phyloP scores from a whole-genome alignment of 176 grass and related monocot species.

The Leersia perrieri region DNA sequence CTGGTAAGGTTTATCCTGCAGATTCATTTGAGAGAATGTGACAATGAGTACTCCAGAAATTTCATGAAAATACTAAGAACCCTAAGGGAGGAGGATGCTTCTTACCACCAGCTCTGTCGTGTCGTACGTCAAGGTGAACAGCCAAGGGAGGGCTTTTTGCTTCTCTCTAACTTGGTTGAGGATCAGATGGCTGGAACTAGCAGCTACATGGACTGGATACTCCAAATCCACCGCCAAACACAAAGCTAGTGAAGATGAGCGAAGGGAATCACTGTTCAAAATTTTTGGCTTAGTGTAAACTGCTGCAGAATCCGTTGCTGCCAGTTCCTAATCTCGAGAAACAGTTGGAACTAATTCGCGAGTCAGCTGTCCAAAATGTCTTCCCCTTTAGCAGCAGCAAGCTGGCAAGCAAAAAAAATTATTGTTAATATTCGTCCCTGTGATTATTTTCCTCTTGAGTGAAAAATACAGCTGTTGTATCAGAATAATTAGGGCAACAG shows the following conservation, averaged over 20 bases:
- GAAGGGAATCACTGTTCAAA: neutral
- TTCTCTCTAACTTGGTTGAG: slow-evolving; percentile 83
- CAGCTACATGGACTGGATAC: slow-evolving; percentile 85
- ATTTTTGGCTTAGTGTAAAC: slow-evolving; percentile 34
- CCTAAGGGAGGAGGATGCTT: slow-evolving; percentile 64
- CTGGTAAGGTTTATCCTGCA: slow-evolving; percentile 35
- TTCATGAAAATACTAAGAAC: slow-evolving; percentile 49
- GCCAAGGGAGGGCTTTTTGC: slow-evolving; percentile 81
- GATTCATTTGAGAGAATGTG: slow-evolving; percentile 55
- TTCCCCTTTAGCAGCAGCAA: neutral
- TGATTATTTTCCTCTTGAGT: slow-evolving; percentile 44
- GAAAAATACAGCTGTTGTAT: slow-evolving; percentile 47
- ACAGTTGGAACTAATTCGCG: neutral
- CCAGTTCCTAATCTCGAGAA: neutral
- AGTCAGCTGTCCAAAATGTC: neutral
- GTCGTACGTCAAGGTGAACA: slow-evolving; percentile 90
- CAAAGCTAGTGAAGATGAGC: slow-evolving; percentile 52
- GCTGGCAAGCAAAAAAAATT: slow-evolving; percentile 29
- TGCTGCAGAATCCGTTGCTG: slow-evolving; percentile 24
- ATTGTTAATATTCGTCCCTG: slow-evolving; percentile 51
- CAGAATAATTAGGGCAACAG: slow-evolving; percentile 45
- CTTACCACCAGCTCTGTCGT: slow-evolving; percentile 61
- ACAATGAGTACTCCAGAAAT: slow-evolving; percentile 57
- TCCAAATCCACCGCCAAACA: slow-evolving; percentile 84
- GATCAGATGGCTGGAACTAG: slow-evolving; percentile 76